Conservation (phyloP, 768 basidiomycete genomes). For the Russula brevipes region DNA sequence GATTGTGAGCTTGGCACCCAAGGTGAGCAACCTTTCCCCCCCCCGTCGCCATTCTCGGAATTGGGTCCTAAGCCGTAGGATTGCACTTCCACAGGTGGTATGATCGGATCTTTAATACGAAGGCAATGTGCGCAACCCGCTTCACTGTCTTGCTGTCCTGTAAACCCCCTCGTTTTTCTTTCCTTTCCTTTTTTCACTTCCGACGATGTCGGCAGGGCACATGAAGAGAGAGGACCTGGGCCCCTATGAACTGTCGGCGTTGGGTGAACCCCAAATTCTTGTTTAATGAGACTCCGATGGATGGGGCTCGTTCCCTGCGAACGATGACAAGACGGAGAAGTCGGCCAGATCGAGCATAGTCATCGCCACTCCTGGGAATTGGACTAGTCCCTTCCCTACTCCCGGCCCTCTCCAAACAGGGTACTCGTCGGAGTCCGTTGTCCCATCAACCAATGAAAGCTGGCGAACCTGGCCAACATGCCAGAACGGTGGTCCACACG, state of each 20-base stretch:
- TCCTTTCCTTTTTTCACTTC: constrained; percentile 2
- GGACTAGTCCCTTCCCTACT: not conserved
- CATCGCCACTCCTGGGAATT: constrained; percentile 7
- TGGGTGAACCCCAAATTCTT: not conserved
- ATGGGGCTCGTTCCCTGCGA: constrained; percentile 1
- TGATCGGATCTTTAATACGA: not conserved
- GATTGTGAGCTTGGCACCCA: constrained; percentile 86
- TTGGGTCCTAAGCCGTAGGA: not conserved
- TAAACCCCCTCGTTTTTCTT: not conserved
- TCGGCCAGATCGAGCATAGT: not conserved
- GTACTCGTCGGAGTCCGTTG: not conserved
- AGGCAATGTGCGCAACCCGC: not conserved
- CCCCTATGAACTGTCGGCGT: not conserved
- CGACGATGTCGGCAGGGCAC: not conserved
- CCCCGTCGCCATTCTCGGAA: constrained; percentile 3
- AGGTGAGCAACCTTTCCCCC: constrained; percentile 42
- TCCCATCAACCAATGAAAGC: constrained; percentile 1
- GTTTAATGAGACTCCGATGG: constrained; percentile 3
- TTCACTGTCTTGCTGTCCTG: not conserved
- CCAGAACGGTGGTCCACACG: constrained; percentile 7
- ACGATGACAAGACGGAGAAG: not conserved
- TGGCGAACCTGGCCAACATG: not conserved
- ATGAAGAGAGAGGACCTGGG: not conserved
- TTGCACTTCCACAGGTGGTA: constrained; percentile 8
- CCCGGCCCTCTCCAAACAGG: not conserved